Evolutionary conservation across 2,329 filamentous ascomycete species (phyloP), one percentile per base, ranked within the genome.

Genomic region (Diaporthe vaccinii): DNA sequence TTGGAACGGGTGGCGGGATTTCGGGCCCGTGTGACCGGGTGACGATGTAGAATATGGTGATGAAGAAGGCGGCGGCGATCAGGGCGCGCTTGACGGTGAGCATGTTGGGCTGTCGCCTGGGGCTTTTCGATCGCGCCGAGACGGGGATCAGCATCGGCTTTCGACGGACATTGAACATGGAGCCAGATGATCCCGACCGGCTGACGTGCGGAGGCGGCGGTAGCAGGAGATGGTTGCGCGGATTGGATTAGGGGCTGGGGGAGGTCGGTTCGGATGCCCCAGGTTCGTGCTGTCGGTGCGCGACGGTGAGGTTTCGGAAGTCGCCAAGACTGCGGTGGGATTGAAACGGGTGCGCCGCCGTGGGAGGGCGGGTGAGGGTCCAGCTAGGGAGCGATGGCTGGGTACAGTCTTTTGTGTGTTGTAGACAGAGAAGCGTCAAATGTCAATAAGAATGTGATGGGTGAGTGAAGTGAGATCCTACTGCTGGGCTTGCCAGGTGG

Each of bases 21-120:
- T 79, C 59, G n/a, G 81, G 75, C 25, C n/a, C 59, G 81, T 93
- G 91, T 59, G 91, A 88, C 76, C 90, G 89, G 76, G 91, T 91
- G 78, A 95, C 88, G 77, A 96, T 85, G 85, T 92, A 92, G 84
- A 96, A 87, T 80, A 94, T 86, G 39, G 91, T 89, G 79, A 96
- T 84, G 78, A 96, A 85, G 82, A 92, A 89, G 79, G 90, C 89
- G 65, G 95, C 94, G 73, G 93, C 89, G 79, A 95, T 86, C 77
- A 97, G 84, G 81, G 94, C 93, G 84, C 94, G 93, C 81, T 92
- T 91, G 82, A 94, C 94, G 81, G 93, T 94, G 83, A 96, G 89
- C 95, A 97, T 97, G 75, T 81, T 86, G 81, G 72, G 71, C 71
- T 65, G 58, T 73, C 58, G 69, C 34, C 51, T 67, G 36, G 61